Conservation (phyloP, 2,329 filamentous ascomycete genomes). For the Venturia carpophila region DNA sequence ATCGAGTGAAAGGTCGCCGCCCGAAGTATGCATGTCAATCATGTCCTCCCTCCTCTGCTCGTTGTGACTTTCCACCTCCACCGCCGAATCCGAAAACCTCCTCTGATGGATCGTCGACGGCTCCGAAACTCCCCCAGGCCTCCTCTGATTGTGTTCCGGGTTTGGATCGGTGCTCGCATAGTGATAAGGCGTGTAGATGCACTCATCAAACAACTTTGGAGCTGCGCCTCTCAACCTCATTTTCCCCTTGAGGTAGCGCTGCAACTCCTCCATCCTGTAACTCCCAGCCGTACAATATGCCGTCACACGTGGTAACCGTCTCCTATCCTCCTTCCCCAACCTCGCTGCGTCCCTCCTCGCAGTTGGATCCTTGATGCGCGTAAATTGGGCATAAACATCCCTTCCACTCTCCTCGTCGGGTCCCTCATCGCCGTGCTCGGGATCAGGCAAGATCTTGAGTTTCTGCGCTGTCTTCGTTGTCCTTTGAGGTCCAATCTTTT, state of each 20-base stretch:
- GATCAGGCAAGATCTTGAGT: slow-evolving; percentile 90
- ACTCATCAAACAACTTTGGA: slow-evolving; percentile 93
- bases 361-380: slow-evolving; percentile 91
- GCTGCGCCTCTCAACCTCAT: slow-evolving; percentile 68
- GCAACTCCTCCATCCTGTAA: slow-evolving; percentile 81
- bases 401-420: slow-evolving; percentile 82
- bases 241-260: slow-evolving; percentile 84
- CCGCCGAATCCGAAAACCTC: slow-evolving; percentile 64
- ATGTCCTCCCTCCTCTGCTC: slow-evolving; percentile 52
- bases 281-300: slow-evolving; percentile 93
- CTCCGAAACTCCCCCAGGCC: slow-evolving; percentile 12
- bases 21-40: slow-evolving; percentile 49
- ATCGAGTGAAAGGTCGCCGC: slow-evolving; percentile 26
- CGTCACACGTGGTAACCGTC: slow-evolving; percentile 79
- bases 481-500: slow-evolving; percentile 87
- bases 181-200: slow-evolving; percentile 89
- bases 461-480: slow-evolving; percentile 96
- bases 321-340: slow-evolving; percentile 86
- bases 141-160: slow-evolving; percentile 5
- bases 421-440: slow-evolving; percentile 68
- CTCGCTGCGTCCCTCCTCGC: slow-evolving; percentile 86
- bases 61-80: slow-evolving; percentile 56
- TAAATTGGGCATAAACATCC: slow-evolving; percentile 97
- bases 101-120: slow-evolving; percentile 44
- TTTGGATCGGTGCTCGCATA: slow-evolving; percentile 45